A percentile compares a stretch with the other conserved stretches of the same genome.
Evolutionary conservation across 2,329 filamentous ascomycete species (phyloP).

Genomic region (Aurifilum marmelostoma): DNA sequence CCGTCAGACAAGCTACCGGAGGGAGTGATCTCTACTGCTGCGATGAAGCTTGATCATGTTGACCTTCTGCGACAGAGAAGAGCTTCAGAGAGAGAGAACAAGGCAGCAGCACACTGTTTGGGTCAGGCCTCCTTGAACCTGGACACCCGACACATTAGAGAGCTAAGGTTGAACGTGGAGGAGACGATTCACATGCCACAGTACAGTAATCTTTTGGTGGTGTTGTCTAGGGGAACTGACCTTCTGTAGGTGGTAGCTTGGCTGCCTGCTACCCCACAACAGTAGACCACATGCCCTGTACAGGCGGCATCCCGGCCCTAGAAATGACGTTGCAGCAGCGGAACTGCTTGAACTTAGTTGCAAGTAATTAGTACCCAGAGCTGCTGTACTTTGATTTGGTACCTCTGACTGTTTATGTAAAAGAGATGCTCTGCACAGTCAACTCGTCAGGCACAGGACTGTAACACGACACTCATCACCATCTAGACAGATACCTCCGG

Average conservation of each 20-base stretch:
- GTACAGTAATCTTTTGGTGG: neutral
- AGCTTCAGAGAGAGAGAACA: neutral
- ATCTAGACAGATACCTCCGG: neutral
- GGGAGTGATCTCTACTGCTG: constrained; percentile 9
- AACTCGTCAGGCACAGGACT: neutral
- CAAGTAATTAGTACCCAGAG: no score
- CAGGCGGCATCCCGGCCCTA: neutral
- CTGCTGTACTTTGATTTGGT: no score
- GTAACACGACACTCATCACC: neutral
- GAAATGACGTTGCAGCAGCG: constrained; percentile 5
- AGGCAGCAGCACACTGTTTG: neutral
- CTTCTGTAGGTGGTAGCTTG: neutral
- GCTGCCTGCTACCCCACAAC: constrained; percentile 8
- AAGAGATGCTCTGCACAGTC: neutral
- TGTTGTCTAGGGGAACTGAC: neutral
- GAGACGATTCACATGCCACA: neutral
- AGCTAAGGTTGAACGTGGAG: neutral
- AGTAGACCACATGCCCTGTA: neutral
- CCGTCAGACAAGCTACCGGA: constrained; percentile 24
- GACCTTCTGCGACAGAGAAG: constrained; percentile 4
- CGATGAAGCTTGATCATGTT: constrained; percentile 21
- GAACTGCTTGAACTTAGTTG: no score
- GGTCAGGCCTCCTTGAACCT: neutral
- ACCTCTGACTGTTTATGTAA: neutral
- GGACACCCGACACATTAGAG: neutral